Evolutionary conservation across 768 basidiomycete genomes (phyloP).

Genomic region (Suillus variegatus): DNA sequence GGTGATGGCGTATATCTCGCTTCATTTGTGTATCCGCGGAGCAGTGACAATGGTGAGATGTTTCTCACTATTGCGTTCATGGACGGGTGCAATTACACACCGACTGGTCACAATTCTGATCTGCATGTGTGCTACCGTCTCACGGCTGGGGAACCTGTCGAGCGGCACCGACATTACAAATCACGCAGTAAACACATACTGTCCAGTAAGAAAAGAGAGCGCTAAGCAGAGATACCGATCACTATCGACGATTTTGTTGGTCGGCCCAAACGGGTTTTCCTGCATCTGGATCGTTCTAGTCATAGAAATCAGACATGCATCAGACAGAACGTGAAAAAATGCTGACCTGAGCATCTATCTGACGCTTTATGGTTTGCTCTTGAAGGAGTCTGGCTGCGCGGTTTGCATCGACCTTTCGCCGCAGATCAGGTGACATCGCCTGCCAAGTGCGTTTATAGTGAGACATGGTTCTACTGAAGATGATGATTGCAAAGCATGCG

Average conservation of each 20-base stretch:
- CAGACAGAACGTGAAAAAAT: neutral
- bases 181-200: neutral
- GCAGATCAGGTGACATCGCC: slow-evolving; percentile 67
- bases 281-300: slow-evolving; percentile 27
- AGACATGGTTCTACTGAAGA: slow-evolving; percentile 1
- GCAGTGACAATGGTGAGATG: neutral
- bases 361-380: slow-evolving; percentile 55
- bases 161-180: slow-evolving; percentile 1
- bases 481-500: too few relatives aligned
- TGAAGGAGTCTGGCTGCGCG: slow-evolving; percentile 52
- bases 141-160: neutral
- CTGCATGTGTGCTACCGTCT: neutral
- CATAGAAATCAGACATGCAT: neutral
- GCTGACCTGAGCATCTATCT: slow-evolving; percentile 54
- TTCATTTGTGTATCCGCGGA: neutral
- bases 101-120: neutral
- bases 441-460: slow-evolving; percentile 23
- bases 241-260: slow-evolving; percentile 19
- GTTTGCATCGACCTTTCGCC: slow-evolving; percentile 61
- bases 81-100: neutral
- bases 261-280: slow-evolving; percentile 37
- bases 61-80: neutral
- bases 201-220: neutral
- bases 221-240: neutral
- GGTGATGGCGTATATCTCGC: neutral